Conservation (phyloP, 1,284 basidiomycete species). For the Trametes polyzona region DNA sequence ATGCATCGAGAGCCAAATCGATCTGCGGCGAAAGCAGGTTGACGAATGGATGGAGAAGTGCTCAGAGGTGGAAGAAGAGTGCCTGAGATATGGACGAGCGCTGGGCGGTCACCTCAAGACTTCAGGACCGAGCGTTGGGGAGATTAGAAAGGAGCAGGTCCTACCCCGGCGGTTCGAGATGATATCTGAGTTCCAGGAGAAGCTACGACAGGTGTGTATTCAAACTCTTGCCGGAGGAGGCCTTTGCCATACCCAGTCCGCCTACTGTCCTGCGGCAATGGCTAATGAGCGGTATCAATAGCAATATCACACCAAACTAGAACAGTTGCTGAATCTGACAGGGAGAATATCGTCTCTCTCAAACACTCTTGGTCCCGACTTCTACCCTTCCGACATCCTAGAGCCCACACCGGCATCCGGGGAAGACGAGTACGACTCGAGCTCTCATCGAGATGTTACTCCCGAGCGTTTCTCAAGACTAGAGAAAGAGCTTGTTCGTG, state of each 20-base stretch:
- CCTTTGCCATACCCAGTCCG: too few relatives aligned
- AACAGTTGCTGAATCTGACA: constrained; percentile 69
- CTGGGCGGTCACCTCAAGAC: constrained; percentile 74
- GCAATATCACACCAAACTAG: constrained; percentile 80
- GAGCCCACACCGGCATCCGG: constrained; percentile 47
- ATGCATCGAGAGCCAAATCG: constrained; percentile 72
- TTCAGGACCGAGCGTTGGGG: constrained; percentile 59
- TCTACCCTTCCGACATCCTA: constrained; percentile 61
- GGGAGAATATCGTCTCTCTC: constrained; percentile 62
- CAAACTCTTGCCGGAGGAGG: too few relatives aligned
- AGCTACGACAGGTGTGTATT: constrained; percentile 66
- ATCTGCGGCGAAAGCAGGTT: constrained; percentile 67
- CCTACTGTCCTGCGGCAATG: background rate
- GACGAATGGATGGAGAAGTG: constrained; percentile 71
- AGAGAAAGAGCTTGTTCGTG: constrained; percentile 80
- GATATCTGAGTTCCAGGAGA: constrained; percentile 70
- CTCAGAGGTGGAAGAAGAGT: constrained; percentile 61
- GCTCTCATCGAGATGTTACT: constrained; percentile 66
- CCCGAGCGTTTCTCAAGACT: constrained; percentile 77
- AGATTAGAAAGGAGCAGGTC: constrained; percentile 61
- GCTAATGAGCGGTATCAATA: constrained; percentile 30
- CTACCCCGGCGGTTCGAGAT: constrained; percentile 71
- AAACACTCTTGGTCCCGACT: constrained; percentile 63
- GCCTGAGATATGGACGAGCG: constrained; percentile 63
- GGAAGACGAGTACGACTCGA: constrained; percentile 45